Evolutionary conservation across 1,139 yeast species (phyloP).

Genomic region (Scheffersomyces illinoinensis): DNA sequence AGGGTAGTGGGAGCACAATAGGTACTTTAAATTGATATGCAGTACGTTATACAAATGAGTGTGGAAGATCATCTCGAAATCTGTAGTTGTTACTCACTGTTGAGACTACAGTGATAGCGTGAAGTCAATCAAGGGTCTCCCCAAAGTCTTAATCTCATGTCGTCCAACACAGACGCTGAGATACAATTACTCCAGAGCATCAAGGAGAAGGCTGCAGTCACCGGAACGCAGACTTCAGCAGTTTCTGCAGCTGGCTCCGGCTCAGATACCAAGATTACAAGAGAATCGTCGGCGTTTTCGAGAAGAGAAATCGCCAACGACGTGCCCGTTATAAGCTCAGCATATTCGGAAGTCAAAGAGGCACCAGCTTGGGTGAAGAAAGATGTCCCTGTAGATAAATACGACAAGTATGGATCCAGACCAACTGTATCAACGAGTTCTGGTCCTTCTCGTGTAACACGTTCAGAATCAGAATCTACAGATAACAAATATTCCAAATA

Average conservation of each 20-base stretch:
- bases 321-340: constrained; percentile 19
- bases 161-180: neutral
- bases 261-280: neutral
- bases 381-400: constrained; percentile 28
- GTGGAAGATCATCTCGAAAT: neutral
- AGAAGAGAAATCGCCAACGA: constrained; percentile 18
- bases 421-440: constrained; percentile 3
- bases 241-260: neutral
- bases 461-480: neutral
- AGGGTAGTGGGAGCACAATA: too few relatives aligned
- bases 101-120: neutral
- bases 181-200: neutral
- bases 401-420: constrained; percentile 41
- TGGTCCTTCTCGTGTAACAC: neutral
- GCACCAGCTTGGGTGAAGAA: constrained; percentile 46
- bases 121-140: neutral
- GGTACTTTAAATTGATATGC: neutral
- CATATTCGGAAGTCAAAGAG: constrained; percentile 24
- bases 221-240: neutral
- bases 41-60: neutral
- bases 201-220: constrained; percentile 1
- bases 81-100: neutral
- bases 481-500: constrained; percentile 34
- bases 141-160: neutral
- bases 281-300: constrained; percentile 14